Evolutionary conservation across 2,329 filamentous ascomycete genomes (phyloP).

Genomic region (Aspergillus niger): DNA sequence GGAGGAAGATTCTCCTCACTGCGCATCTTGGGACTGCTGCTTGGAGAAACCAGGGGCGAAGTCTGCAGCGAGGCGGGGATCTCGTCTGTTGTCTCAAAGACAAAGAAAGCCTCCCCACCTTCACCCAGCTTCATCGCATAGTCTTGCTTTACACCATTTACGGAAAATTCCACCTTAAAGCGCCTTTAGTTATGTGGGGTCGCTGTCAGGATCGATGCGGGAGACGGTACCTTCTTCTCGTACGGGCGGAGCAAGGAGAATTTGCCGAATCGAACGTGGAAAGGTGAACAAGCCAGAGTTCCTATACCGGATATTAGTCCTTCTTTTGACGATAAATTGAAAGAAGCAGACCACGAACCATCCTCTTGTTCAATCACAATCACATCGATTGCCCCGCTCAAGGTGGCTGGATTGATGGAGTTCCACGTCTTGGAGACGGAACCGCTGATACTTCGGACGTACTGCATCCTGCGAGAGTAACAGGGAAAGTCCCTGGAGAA

Average conservation of each 20-base stretch:
- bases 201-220: background rate
- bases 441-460: conserved; percentile 92
- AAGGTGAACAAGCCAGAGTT: conserved; percentile 85
- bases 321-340: background rate
- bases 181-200: conserved; percentile 18
- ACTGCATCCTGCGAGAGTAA: conserved; percentile 71
- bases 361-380: conserved; percentile 97
- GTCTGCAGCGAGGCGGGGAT: conserved; percentile 95
- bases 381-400: conserved; percentile 97
- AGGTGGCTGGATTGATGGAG: conserved; percentile 95
- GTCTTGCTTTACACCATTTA: conserved; percentile 88
- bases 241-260: conserved; percentile 92
- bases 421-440: conserved; percentile 99
- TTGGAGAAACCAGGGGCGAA: conserved; percentile 87
- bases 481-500: conserved; percentile 20
- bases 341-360: conserved; percentile 54
- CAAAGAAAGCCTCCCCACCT: conserved; percentile 96
- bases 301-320: conserved; percentile 39
- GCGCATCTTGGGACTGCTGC: conserved; percentile 67
- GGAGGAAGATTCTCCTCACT: conserved; percentile 34
- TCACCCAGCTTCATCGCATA: conserved; percentile 99
- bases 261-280: conserved; percentile 98
- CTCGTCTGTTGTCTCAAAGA: conserved; percentile 90
- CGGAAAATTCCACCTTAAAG: conserved; percentile 80
- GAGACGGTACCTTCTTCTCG: conserved; percentile 74